Base-by-base conservation (phyloP, 768 basidiomycete genomes). In the Mycena indigotica region DNA sequence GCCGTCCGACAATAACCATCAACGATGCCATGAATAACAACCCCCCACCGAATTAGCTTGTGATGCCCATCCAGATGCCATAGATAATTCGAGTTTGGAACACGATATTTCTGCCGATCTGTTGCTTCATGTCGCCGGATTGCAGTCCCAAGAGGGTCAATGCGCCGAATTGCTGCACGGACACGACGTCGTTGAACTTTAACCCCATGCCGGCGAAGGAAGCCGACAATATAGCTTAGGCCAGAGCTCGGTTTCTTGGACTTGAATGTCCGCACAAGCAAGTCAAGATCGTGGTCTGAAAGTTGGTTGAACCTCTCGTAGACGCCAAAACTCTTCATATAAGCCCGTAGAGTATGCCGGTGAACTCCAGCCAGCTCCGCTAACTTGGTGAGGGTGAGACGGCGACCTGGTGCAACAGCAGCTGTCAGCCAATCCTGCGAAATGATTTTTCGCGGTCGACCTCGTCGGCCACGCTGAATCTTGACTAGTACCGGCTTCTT, bases 1-100 rank as follows among this genome's bases (percentile, higher is more conserved):
- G 28, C 38, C 15, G 38, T 72, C 6, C 68, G 57, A 54, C 61
- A 60, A 53, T 64, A 72, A 0, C 73, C 73, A 58, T 74, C 71
- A 35, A 68, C 57, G 38, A 70, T 62, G 0, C 69, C 70, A 53
- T 71, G 70, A 17, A 69, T 56, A 5, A 70, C 65, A 48, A 70
- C 51, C 12, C 69, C 67, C 67, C 68, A 72, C 1, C 41, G 56
- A 29, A 70, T 69, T 2, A 71, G 51, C 44, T 67, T 71, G 51
- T 71, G 70, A 40, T 71, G 67, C 5, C 67, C 60, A 51, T 70
- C 66, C 12, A 65, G 25, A 30, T 70, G 69, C 69, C 68, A 70
- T 1, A 67, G 41, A 5, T 49, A 29, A 41, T 69, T 64, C 12
- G 68, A 62, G 5, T 56, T 39, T 28, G 28, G 50, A 0, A 66